Base-by-base conservation (phyloP, 495 filamentous ascomycete genomes). In the Penicillium cinerascens region DNA sequence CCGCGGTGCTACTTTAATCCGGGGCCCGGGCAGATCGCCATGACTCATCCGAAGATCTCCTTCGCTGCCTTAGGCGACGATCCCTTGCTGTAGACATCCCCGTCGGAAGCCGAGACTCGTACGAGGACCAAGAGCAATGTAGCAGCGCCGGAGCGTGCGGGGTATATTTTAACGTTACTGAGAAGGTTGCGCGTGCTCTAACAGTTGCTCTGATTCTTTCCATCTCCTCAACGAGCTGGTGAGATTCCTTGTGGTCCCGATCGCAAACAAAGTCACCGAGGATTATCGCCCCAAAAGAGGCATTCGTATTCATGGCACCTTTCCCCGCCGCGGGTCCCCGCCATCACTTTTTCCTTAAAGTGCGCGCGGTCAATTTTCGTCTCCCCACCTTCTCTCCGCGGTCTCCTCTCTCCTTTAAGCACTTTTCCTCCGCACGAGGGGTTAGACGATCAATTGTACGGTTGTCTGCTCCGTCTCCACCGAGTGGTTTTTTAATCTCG, bases 291-390 rank as follows among this genome's bases (percentile, higher is more conserved):
- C 61, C 64, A 58, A 60, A 65, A 64, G 56, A 58, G 60, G 56
- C 60, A 60, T 62, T 59, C 63, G 58, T 54, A 51, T 68, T 61
- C 55, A 75, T 70, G 65, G 63, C 60, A 51, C 56, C 61, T 49
- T 57, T 67, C 68, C 68, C 68, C 72, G 67, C 68, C 59, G 47
- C 58, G 49, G 49, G 69, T 69, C 70, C 72, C 70, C 72, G 70
- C 72, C 63, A 61, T 59, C 48, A 49, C 49, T 58, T 59, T 55
- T 58, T 47, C 49, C 47, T 61, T 33, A 52, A 59, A 37, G 63
- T 50, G 56, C 57, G 53, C 55, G 58, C 51, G 56, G 54, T 54
- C 51, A 64, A 53, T 63, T 54, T 58, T 53, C 49, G 49, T 55
- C 51, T 63, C 52, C 59, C 51, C 52, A 46, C 50, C 57, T 36